Evolutionary conservation across 768 basidiomycete genomes (phyloP).

Genomic region (Leccinellum rugosiceps): DNA sequence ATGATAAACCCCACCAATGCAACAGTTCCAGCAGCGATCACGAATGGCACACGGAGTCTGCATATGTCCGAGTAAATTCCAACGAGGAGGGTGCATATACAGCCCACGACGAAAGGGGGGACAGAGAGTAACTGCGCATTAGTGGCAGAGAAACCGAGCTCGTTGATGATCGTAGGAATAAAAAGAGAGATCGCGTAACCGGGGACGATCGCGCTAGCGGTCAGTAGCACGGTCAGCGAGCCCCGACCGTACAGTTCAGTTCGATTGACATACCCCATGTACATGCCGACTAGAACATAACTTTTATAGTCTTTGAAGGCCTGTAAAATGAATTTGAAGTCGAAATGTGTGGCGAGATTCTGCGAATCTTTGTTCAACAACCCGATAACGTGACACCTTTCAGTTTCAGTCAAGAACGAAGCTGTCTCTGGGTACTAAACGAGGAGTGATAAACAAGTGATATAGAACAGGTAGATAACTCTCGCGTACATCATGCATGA

Average conservation of each 20-base stretch:
- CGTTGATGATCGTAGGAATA: conserved; percentile 47
- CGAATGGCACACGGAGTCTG: conserved; percentile 46
- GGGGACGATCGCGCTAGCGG: conserved; percentile 39
- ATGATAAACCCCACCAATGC: conserved; percentile 52
- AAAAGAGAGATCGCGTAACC: conserved; percentile 49
- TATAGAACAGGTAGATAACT: neutral
- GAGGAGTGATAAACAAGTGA: neutral
- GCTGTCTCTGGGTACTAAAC: conserved; percentile 53
- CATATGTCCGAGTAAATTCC: conserved; percentile 43
- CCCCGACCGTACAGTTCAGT: neutral
- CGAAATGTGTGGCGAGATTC: conserved; percentile 41
- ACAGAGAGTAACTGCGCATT: conserved; percentile 47
- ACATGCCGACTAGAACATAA: conserved; percentile 32
- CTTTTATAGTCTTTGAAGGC: conserved; percentile 46
- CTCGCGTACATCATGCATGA: conserved; percentile 48
- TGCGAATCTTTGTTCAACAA: conserved; percentile 40
- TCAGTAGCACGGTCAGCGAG: conserved; percentile 1
- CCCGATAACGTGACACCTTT: conserved; percentile 35
- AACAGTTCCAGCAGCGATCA: conserved; percentile 40
- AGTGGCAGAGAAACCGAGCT: conserved; percentile 50
- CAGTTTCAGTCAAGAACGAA: conserved; percentile 44
- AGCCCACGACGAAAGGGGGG: conserved; percentile 48
- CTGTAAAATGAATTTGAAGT: conserved; percentile 44
- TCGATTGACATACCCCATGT: conserved; percentile 35
- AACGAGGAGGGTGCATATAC: conserved; percentile 39